These are phyloP conservation scores for Elongisporangium prolatum DNA, from an alignment of 352 stramenopile genomes.

Conservation along the genomic window DNA sequence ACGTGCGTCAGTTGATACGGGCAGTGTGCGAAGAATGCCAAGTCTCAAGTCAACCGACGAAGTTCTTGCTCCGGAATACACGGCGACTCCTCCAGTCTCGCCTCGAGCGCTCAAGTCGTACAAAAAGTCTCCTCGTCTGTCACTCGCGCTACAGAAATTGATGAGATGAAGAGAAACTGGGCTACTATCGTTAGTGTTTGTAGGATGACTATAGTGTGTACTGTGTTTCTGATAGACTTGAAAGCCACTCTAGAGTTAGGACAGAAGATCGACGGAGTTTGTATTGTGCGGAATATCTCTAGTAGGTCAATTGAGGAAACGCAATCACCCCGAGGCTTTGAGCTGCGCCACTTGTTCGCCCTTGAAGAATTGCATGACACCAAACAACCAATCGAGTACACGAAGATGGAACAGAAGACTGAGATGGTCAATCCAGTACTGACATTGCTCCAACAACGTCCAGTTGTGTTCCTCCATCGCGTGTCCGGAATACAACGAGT, in stretches of 20 bases:
- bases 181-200: too few relatives aligned
- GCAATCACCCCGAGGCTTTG: slow-evolving; percentile 27
- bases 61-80: slow-evolving; percentile 21
- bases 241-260: not conserved
- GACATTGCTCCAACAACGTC: slow-evolving; percentile 15
- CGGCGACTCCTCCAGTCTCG: slow-evolving; percentile 20
- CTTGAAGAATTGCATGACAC: slow-evolving; percentile 28
- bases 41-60: slow-evolving; percentile 15
- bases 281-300: not conserved
- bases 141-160: slow-evolving; percentile 35
- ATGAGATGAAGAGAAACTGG: slow-evolving; percentile 32
- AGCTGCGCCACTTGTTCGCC: slow-evolving; percentile 30
- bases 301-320: not conserved
- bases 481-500: slow-evolving; percentile 38
- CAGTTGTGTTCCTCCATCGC: slow-evolving; percentile 3
- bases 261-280: not conserved
- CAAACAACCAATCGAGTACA: slow-evolving; percentile 52
- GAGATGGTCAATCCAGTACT: slow-evolving; percentile 65
- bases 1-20: not conserved
- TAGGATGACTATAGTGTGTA: too few relatives aligned
- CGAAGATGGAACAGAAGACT: slow-evolving; percentile 58
- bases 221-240: slow-evolving; percentile 4
- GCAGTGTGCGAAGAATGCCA: slow-evolving; percentile 10
- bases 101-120: slow-evolving; percentile 41
- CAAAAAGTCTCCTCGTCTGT: slow-evolving; percentile 40